Evolutionary conservation across 306 rosid species (phyloP).

Genomic region (Cercis canadensis): DNA sequence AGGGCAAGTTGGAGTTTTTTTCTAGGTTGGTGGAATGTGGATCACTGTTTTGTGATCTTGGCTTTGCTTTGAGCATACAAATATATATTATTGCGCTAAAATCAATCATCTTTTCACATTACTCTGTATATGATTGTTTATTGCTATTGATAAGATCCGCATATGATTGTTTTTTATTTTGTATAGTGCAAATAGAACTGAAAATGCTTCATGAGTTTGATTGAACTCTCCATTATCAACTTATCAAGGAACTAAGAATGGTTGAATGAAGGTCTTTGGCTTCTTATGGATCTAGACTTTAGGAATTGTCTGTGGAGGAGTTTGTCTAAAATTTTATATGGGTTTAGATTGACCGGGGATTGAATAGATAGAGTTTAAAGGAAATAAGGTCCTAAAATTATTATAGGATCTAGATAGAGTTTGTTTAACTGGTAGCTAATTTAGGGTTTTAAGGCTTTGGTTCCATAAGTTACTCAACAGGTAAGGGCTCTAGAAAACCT

Average conservation of each 20-base stretch:
- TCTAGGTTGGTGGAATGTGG: not conserved
- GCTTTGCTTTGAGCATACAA: not conserved
- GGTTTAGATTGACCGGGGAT: slow-evolving; percentile 10
- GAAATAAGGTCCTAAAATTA: slow-evolving; percentile 2
- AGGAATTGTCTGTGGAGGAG: not conserved
- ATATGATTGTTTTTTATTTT: too few relatives aligned
- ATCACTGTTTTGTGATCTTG: not conserved
- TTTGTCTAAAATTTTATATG: not conserved
- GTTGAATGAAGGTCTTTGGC: not conserved
- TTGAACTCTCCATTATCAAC: not conserved
- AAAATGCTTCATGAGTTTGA: not conserved
- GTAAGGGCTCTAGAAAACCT: not conserved
- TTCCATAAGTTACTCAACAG: slow-evolving; percentile 9
- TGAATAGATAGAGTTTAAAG: slow-evolving; percentile 11
- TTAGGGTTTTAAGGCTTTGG: slow-evolving; percentile 16
- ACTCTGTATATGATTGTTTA: not conserved
- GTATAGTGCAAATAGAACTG: not conserved
- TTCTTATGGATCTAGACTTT: not conserved
- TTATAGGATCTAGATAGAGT: too few relatives aligned
- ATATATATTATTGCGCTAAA: not conserved
- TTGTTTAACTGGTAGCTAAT: slow-evolving; percentile 19
- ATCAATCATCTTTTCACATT: not conserved
- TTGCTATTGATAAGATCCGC: too few relatives aligned
- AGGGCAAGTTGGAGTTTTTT: not conserved
- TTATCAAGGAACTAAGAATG: slow-evolving; percentile 5